Evolutionary conservation across 139 green algal species (phyloP), one percentile per base, ranked within the genome.

Genomic region (Coelastrella sp.): DNA sequence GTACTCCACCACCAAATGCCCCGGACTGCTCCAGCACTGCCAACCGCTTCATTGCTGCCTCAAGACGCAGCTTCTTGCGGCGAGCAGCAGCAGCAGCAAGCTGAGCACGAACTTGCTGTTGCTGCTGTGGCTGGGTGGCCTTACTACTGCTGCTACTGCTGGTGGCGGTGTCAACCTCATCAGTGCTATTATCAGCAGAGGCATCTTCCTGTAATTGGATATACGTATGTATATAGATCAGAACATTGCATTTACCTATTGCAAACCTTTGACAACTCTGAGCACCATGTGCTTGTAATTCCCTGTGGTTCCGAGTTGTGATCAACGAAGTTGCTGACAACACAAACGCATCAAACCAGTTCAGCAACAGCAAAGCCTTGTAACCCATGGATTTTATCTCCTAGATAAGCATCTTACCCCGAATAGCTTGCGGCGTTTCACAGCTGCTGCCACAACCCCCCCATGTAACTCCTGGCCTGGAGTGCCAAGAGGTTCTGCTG

Each of bases 371-470:
- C n/a, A n/a, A n/a, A n/a, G n/a, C n/a, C n/a, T n/a, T n/a, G n/a
- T n/a, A n/a, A n/a, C n/a, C 7, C 13, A 5, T 27, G 23, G 27
- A n/a, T 66, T 11, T 66, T 6, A 66, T 11, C 17, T 32, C 7
- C 19, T 23, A 23, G 57, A 19, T 32, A 66, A 30, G 21, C 0
- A 66, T 40, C 73, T 81, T n/a, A 81, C 73, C 73, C 48, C 73
- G 17, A 81, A 81, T 3, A 81, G 35, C 50, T 67, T 66, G 32
- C 73, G 73, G 50, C 73, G 73, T 50, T 34, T 38, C 35, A 50
- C 34, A 21, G 50, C 73, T 34, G 19, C 50, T 35, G 50, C 73
- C 34, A 50, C 32, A 27, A 63, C 72, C 32, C 9, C 25, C 0
- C 11, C 15, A 13, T 13, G 45, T 69, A 19, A 69, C 60, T 38